Evolutionary conservation across 306 rosid genomes (phyloP).

Genomic region (Albizia julibrissin): DNA sequence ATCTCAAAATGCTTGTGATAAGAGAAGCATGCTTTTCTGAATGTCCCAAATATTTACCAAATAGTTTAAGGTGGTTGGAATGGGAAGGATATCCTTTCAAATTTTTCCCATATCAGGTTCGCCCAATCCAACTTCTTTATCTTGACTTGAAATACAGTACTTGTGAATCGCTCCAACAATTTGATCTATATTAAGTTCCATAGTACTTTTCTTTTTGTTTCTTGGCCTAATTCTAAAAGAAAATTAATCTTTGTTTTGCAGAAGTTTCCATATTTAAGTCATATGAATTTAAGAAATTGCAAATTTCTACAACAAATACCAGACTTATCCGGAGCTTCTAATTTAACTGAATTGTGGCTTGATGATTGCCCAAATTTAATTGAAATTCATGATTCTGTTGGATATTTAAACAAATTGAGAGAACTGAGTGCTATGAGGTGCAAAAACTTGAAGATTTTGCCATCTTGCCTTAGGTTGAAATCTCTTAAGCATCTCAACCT

Average conservation of each 20-base stretch:
- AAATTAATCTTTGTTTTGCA: not conserved
- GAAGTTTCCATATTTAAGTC: not conserved
- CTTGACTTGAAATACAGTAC: not conserved
- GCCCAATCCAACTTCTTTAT: not conserved
- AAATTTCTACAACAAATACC: not conserved
- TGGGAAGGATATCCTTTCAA: not conserved
- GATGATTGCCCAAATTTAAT: too few species aligned
- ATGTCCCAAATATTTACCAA: not conserved
- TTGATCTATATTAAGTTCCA: too few species aligned
- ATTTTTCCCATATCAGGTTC: not conserved
- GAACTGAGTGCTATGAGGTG: too few species aligned
- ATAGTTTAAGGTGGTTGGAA: not conserved
- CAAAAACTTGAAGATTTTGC: too few species aligned
- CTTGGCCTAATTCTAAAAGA: too few species aligned
- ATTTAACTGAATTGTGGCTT: too few species aligned
- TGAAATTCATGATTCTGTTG: too few species aligned
- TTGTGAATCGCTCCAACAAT: not conserved
- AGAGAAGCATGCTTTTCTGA: not conserved
- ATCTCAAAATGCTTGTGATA: not conserved
- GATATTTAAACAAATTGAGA: too few species aligned
- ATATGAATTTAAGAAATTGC: not conserved
- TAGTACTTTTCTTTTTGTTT: too few species aligned
- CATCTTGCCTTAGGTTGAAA: too few species aligned
- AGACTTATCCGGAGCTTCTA: not conserved
- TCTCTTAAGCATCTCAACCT: too few species aligned